Evolutionary conservation across 768 basidiomycete species (phyloP), one percentile per base, ranked within the genome.

Genomic region (Mycena maculata): DNA sequence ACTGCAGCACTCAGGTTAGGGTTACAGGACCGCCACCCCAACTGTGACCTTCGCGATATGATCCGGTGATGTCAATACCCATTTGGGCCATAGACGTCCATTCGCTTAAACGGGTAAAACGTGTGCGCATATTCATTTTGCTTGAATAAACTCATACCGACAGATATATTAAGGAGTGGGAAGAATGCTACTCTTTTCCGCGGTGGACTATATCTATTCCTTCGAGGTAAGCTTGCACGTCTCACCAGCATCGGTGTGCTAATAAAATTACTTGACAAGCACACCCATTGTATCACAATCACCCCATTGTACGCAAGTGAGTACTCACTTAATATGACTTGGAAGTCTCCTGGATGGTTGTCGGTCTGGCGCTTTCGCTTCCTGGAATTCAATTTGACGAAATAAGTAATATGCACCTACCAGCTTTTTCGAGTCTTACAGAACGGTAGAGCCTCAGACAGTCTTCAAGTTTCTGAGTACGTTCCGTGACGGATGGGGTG

Each of bases 91-190:
- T n/a, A n/a, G n/a, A n/a, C n/a, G n/a, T n/a, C n/a, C n/a, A n/a
- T n/a, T n/a, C n/a, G n/a, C n/a, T n/a, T n/a, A n/a, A n/a, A n/a
- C n/a, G n/a, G n/a, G n/a, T n/a, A n/a, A n/a, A n/a, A n/a, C n/a
- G n/a, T n/a, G n/a, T n/a, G n/a, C n/a, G n/a, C n/a, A n/a, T n/a
- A n/a, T n/a, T n/a, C n/a, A n/a, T n/a, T n/a, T n/a, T n/a, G n/a
- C n/a, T n/a, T n/a, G n/a, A n/a, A n/a, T n/a, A n/a, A n/a, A n/a
- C n/a, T n/a, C n/a, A n/a, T n/a, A n/a, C 57, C 83, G 82, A 82
- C 77, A 82, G 65, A 73, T 82, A n/a, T 83, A 79, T 58, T 82
- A 83, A 73, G 82, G 76, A 20, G 73, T 78, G 10, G 78, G 77
- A 11, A 73, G 77, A 16, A 63, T 76, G 12, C 47, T 69, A 2